These are phyloP conservation scores for Penicillium sp. DNA, from an alignment of 2,329 filamentous ascomycete species.

Conservation along the genomic window DNA sequence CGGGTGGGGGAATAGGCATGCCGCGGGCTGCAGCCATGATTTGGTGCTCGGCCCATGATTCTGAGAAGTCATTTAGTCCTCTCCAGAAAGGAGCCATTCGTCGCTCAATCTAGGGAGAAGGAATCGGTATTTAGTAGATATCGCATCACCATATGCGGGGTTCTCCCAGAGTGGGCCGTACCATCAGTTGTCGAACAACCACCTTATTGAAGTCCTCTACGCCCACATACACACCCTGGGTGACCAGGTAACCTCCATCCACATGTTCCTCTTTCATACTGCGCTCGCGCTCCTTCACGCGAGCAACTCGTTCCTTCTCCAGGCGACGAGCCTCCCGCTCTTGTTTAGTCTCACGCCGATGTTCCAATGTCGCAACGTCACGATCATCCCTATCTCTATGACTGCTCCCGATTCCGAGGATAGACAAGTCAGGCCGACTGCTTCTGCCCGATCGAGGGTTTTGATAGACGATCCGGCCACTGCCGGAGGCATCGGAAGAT, in stretches of 20 bases:
- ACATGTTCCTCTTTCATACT: conserved; percentile 91
- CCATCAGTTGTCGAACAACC: conserved; percentile 86
- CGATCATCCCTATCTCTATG: conserved; percentile 47
- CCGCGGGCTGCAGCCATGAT: conserved; percentile 88
- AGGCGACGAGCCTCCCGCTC: conserved; percentile 85
- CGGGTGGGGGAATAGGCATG: conserved; percentile 78
- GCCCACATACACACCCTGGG: conserved; percentile 89
- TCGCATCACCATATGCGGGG: conserved; percentile 2
- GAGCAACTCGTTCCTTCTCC: conserved; percentile 75
- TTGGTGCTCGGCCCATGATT: conserved; percentile 92
- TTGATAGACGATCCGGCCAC: conserved; percentile 31
- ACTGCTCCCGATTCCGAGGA: conserved; percentile 58
- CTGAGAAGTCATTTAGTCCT: conserved; percentile 84
- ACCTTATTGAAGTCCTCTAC: conserved; percentile 91
- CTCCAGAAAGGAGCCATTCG: conserved; percentile 94
- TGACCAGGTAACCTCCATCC: conserved; percentile 92
- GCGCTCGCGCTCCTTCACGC: conserved; percentile 82
- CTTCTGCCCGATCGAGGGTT: conserved; percentile 54
- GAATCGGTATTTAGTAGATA: conserved; percentile 24
- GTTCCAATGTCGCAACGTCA: conserved; percentile 56
- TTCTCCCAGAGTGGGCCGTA: conserved; percentile 51
- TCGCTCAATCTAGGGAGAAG: conserved; percentile 75
- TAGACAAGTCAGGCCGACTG: conserved; percentile 62
- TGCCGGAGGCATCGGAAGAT: conserved; percentile 34
- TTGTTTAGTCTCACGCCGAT: conserved; percentile 82